Base-by-base conservation (phyloP, 371 early-diverging fungal species). In the Zopfochytrium polystomum region DNA sequence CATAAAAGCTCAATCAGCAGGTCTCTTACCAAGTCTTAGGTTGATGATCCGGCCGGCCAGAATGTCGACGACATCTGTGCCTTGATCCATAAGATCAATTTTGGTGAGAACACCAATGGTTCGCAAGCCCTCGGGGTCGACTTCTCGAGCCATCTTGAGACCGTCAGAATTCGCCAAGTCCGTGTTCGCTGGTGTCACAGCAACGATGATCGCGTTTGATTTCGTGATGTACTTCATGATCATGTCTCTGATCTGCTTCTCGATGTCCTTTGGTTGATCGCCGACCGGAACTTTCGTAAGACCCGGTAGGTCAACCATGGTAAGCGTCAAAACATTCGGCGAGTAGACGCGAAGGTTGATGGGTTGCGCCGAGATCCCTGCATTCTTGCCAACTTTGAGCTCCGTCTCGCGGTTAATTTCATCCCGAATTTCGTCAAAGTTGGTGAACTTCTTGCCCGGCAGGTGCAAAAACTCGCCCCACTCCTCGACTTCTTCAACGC, bases 31-130 rank as follows among this genome's bases (percentile, higher is more conserved):
- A 25, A 99, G 80, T 35, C 92, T 80, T 61, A 99, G 80, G 2
- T 95, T 95, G 65, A 99, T 93, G 31, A 98, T 87, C 20, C 95
- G 84, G 3, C 98, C 98, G 23, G 98, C 96, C 63, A 99, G 83
- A 67, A 99, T 94, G 73, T 99, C 97, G 45, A 99, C 91, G 13
- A 98, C 96, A 76, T 99, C 97, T 3, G 99, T 99, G 18, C 99
- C 99, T 65, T 87, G 85, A 79, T 99, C 99, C 99, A 99, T 99
- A 61, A 99, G 78, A 78, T 99, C 99, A 38, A 99, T 86, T 77
- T 99, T 99, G 56, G 99, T 99, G 69, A 99, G 78, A 22, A 99
- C 99, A 71, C 99, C 99, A 58, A 99, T 90, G 2, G 99, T 99
- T 43, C 99, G 85, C 35, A 90, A 76, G 55, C 98, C 96, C 52